phyloP scores from a whole-genome alignment of 495 filamentous ascomycete species.

The Friedmanniomyces simplex region DNA sequence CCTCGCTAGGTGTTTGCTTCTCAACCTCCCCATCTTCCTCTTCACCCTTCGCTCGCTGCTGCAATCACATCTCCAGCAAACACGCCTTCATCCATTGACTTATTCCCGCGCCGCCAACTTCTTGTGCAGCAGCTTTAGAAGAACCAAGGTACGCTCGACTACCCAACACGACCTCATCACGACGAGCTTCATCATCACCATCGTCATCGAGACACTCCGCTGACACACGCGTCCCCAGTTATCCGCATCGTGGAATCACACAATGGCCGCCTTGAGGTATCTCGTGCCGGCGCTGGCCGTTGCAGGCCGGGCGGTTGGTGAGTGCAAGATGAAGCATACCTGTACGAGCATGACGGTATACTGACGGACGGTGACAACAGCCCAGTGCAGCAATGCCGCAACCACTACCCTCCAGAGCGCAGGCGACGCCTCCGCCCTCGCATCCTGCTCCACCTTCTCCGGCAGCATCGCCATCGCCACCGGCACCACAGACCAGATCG shows the following conservation, averaged over 20 bases:
- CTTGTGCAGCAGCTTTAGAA: conserved; percentile 16
- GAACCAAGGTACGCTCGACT: conserved; percentile 13
- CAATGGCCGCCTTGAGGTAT: conserved; percentile 67
- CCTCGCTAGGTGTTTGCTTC: conserved; percentile 10
- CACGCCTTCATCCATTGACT: conserved; percentile 11
- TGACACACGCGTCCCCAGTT: conserved; percentile 5
- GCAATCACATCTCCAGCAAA: background rate
- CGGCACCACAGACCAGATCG: conserved; percentile 40
- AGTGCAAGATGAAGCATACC: conserved; percentile 21
- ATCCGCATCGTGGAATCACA: conserved; percentile 4
- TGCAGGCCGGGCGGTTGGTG: conserved; percentile 55
- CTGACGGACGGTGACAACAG: conserved; percentile 17
- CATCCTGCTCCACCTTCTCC: conserved; percentile 54
- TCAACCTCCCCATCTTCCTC: background rate
- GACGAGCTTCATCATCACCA: background rate
- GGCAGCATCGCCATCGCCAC: conserved; percentile 60
- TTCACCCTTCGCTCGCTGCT: conserved; percentile 5
- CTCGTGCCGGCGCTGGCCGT: conserved; percentile 64
- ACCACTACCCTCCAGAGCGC: conserved; percentile 51
- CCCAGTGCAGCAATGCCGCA: conserved; percentile 35
- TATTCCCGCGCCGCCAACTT: background rate
- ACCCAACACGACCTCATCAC: background rate
- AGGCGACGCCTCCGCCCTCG: conserved; percentile 60
- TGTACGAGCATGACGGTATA: background rate
- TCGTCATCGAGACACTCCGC: background rate